Evolutionary conservation across 148 eudicot species (phyloP), one percentile per base, ranked within the genome.

Genomic region (Simmondsia chinensis): DNA sequence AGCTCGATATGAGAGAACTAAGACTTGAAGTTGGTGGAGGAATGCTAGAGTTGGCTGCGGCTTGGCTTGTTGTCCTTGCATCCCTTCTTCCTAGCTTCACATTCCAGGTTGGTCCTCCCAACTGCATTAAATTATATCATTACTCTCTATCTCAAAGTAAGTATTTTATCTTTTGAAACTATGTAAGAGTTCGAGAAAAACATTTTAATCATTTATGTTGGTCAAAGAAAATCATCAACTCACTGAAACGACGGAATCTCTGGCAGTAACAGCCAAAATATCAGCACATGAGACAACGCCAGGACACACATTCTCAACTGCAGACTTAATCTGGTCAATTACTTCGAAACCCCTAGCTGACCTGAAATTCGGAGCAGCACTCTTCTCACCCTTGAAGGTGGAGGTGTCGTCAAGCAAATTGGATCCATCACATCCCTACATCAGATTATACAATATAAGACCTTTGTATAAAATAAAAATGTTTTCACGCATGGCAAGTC

Each of bases 381-480:
- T 46, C 24, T 79, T 68, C 33, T 79, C 87, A 35, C 79, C 77
- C 10, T 65, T 75, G 28, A 79, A 61, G 13, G 53, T 58, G 0
- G 82, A 20, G 2, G 82, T 75, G 47, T 75, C 87, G 11, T 69
- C 87, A n/a, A 79, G 62, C 47, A 79, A 64, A 4, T 64, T 47
- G 4, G 87, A 79, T 16, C 58, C 87, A 63, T 79, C 87, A 48
- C 87, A 79, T 6, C 87, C 82, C 87, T 79, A 39, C 42, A 53
- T 34, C 10, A 19, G n/a, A n/a, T n/a, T n/a, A 25, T 9, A 16
- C 20, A 43, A 15, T 17, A 49, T n/a, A n/a, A n/a, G n/a, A n/a
- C n/a, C n/a, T n/a, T n/a, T n/a, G n/a, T n/a, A n/a, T n/a, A n/a
- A n/a, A n/a, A n/a, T n/a, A 16, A 3, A 8, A 23, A 3, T 17